Evolutionary conservation across 1,284 basidiomycete genomes (phyloP).

Genomic region (Puccinia coronata): DNA sequence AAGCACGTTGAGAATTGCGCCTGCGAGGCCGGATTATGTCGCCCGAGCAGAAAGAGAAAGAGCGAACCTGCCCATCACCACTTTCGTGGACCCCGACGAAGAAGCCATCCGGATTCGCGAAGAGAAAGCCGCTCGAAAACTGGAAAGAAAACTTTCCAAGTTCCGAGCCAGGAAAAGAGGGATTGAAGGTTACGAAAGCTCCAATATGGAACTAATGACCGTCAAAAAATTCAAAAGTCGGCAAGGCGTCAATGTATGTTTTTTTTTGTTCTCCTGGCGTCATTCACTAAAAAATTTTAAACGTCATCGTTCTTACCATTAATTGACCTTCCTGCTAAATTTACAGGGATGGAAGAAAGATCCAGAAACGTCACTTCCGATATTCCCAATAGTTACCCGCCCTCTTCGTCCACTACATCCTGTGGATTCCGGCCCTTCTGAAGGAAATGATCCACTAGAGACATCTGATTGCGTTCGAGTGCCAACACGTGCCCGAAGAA

Average conservation of each 20-base stretch:
- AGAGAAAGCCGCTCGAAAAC: slow-evolving; percentile 26
- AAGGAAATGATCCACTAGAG: not conserved
- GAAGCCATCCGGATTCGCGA: slow-evolving; percentile 12
- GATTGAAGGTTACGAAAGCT: slow-evolving; percentile 43
- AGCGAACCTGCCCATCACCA: slow-evolving; percentile 51
- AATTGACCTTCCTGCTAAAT: not conserved
- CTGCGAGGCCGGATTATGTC: slow-evolving; percentile 71
- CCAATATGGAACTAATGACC: slow-evolving; percentile 49
- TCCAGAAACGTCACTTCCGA: slow-evolving; percentile 48
- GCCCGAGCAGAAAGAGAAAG: slow-evolving; percentile 63
- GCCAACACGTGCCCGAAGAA: slow-evolving; percentile 32
- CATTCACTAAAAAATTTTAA: not conserved
- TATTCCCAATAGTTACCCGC: slow-evolving; percentile 47
- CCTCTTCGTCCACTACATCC: slow-evolving; percentile 35
- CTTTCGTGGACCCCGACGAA: slow-evolving; percentile 29
- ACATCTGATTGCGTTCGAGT: not conserved
- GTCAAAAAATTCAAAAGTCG: slow-evolving; percentile 44
- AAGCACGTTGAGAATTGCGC: slow-evolving; percentile 73
- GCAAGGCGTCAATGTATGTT: slow-evolving; percentile 35
- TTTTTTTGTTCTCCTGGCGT: not conserved
- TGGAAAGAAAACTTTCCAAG: slow-evolving; percentile 16
- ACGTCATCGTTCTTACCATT: not conserved
- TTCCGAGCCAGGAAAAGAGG: slow-evolving; percentile 21
- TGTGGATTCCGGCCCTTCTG: not conserved
- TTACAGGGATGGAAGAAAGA: slow-evolving; percentile 50